These are phyloP conservation scores for Moesziomyces sp. DNA, from an alignment of 1,284 basidiomycete genomes.

Conservation along the genomic window DNA sequence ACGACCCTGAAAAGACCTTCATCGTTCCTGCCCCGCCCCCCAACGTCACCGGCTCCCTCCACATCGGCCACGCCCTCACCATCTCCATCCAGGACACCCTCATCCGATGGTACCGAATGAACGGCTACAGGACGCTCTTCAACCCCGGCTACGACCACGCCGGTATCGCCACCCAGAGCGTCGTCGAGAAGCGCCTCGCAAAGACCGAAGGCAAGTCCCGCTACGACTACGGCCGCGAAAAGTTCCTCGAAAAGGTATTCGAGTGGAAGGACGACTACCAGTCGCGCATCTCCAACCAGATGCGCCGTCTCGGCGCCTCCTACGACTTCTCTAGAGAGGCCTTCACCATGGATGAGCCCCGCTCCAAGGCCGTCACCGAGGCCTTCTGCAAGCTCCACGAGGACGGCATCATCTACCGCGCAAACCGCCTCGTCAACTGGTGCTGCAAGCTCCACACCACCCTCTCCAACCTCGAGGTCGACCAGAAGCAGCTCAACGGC, in stretches of 20 bases:
- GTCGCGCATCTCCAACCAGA: constrained; percentile 86
- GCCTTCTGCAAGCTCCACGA: constrained; percentile 92
- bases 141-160: constrained; percentile 98
- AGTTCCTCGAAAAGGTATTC: constrained; percentile 90
- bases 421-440: constrained; percentile 98
- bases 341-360: constrained; percentile 88
- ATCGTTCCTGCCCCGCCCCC: constrained; percentile 93
- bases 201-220: constrained; percentile 85
- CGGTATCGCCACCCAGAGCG: constrained; percentile 97
- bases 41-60: constrained; percentile 96
- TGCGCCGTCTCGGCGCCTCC: constrained; percentile 88
- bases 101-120: constrained; percentile 74
- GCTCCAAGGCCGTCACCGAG: constrained; percentile 83
- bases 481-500: constrained; percentile 90
- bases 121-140: constrained; percentile 89
- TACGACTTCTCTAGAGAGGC: constrained; percentile 94
- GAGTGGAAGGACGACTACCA: constrained; percentile 99
- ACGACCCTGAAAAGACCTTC: constrained; percentile 72
- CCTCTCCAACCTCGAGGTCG: constrained; percentile 96
- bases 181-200: constrained; percentile 92
- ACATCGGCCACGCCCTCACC: constrained; percentile 96
- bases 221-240: constrained; percentile 93
- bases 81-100: constrained; percentile 88
- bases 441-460: constrained; percentile 96
- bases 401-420: constrained; percentile 92